Percentiles rank a stretch among this genome's conserved stretches.
Conservation (phyloP, 2,329 filamentous ascomycete species). For the Beauveria caledonica region DNA sequence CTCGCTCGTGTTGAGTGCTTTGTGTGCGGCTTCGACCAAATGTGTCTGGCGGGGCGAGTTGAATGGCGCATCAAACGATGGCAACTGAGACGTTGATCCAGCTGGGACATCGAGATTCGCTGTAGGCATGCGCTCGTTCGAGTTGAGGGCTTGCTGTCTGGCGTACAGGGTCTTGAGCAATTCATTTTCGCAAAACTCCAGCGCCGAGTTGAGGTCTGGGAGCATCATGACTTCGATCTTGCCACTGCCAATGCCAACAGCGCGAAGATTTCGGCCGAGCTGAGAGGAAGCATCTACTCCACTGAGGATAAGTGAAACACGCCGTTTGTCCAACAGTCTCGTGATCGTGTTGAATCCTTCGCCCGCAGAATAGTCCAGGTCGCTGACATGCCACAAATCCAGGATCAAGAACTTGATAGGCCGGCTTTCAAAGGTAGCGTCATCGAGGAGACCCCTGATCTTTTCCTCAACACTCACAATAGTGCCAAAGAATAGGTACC, state of each 20-base stretch:
- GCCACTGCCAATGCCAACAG: conserved; percentile 72
- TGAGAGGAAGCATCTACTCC: conserved; percentile 69
- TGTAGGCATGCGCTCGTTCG: conserved; percentile 33
- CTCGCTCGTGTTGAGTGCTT: conserved; percentile 62
- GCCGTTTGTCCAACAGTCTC: conserved; percentile 67
- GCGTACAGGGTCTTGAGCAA: conserved; percentile 74
- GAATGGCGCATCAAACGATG: conserved; percentile 38
- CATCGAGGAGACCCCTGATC: conserved; percentile 73
- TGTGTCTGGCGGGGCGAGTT: conserved; percentile 76
- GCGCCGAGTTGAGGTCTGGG: conserved; percentile 81
- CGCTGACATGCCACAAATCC: conserved; percentile 82
- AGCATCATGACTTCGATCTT: conserved; percentile 71
- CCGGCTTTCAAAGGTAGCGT: conserved; percentile 65
- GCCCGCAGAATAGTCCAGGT: conserved; percentile 90
- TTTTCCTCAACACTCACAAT: conserved; percentile 91
- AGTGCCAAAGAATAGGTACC: conserved; percentile 97
- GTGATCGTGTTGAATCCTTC: conserved; percentile 93
- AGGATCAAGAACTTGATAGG: conserved; percentile 87
- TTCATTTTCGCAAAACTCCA: conserved; percentile 93
- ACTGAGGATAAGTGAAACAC: conserved; percentile 74
- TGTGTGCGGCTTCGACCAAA: conserved; percentile 68
- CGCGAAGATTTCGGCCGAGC: conserved; percentile 69
- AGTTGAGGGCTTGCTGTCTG: conserved; percentile 53
- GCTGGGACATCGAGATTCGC: conserved; percentile 42
- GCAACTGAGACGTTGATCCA: conserved; percentile 21